Base-by-base conservation (phyloP, 805 yeast genomes). In the Kodamaea neixiangensis region DNA sequence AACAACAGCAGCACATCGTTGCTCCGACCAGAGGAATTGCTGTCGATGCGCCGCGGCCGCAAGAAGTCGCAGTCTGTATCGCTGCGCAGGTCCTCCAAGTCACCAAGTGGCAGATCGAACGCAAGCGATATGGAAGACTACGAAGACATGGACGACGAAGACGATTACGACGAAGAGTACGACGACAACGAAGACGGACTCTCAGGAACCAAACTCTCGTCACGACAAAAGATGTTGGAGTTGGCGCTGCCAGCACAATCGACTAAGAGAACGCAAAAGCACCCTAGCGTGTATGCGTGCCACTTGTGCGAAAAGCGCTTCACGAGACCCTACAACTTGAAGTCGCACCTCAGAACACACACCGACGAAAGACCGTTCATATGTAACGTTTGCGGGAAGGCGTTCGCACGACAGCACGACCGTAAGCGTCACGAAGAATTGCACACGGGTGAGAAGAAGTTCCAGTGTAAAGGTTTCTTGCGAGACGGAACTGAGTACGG, bases 261-360 rank as follows among this genome's bases (percentile, higher is more conserved):
- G 2, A 73, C 80, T 44, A 79, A 79, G 61, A 68, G 88, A 19
- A 73, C 79, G 5, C 90, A 86, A 58, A 86, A 85, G 54, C 85
- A 85, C 61, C 93, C 93, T 0, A 80, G 88, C 20, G 77, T 82
- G 7, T 88, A 81, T 67, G 86, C 86, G 2, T 93, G 98, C 66
- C 83, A 85, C 52, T 69, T 88, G 40, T 93, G 99, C 68, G 91
- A 84, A 38, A 91, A 90, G 68, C 73, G 85, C 45, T 93, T 93
- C 65, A 93, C 98, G 1, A 73, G 98, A 49, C 97, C 97, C 0
- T 94, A 94, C 67, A 94, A 94, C 64, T 74, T 93, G 57, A 89
- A 93, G 58, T 89, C 97, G 0, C 99, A 93, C 69, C 72, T 88
- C 62, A 75, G 97, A 52, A 93, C 98, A 0, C 99, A 89, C 65